phyloP scores from a whole-genome alignment of 1,139 yeast species.

The Fermentozyma sake region DNA sequence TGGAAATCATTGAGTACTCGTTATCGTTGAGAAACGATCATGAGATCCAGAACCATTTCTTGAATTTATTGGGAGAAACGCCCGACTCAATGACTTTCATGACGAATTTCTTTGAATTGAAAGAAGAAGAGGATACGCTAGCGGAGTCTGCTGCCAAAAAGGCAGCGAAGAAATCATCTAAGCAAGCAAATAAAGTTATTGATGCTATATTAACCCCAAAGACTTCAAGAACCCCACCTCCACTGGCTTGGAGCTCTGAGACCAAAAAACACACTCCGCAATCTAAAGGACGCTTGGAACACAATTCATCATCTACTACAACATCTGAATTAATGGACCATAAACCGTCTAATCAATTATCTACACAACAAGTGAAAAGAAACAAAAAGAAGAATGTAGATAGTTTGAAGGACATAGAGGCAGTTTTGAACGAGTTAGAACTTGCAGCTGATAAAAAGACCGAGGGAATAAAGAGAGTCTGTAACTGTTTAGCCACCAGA shows the following conservation, averaged over 20 bases:
- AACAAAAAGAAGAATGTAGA: conserved; percentile 38
- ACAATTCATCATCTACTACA: conserved; percentile 23
- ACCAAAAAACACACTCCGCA: too few species aligned
- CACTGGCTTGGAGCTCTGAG: too few species aligned
- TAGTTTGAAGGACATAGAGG: conserved; percentile 56
- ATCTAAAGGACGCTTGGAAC: conserved; percentile 17
- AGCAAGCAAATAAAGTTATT: conserved; percentile 1
- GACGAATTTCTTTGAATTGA: conserved; percentile 22
- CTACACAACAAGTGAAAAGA: conserved; percentile 23
- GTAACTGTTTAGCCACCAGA: conserved; percentile 80
- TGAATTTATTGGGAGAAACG: conserved; percentile 51
- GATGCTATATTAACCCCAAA: conserved; percentile 7
- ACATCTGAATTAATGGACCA: conserved; percentile 36
- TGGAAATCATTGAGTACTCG: conserved; percentile 46
- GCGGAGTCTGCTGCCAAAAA: conserved; percentile 6
- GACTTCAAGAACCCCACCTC: too few species aligned
- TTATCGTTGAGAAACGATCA: conserved; percentile 36
- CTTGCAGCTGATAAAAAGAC: conserved; percentile 12
- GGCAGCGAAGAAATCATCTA: conserved; percentile 1
- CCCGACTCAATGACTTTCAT: conserved; percentile 41
- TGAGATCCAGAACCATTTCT: conserved; percentile 44
- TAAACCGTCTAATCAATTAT: conserved; percentile 18
- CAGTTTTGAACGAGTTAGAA: conserved; percentile 34
- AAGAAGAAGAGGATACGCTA: conserved; percentile 17
- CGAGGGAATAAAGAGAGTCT: conserved; percentile 25